Evolutionary conservation across 805 yeast species (phyloP).

Genomic region (Cyberlindnera americana): DNA sequence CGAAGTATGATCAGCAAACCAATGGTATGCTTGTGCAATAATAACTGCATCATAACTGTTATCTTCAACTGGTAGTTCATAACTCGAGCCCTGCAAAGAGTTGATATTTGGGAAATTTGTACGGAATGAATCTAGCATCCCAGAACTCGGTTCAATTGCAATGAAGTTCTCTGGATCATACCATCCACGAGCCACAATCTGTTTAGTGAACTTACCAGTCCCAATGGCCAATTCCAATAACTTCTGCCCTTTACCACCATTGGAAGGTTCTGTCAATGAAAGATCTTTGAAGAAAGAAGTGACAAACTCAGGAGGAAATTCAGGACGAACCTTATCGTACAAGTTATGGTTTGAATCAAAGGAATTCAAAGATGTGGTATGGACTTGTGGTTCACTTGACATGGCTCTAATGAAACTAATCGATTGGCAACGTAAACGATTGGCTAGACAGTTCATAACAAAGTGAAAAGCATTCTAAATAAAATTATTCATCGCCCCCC

Average conservation of each 20-base stretch:
- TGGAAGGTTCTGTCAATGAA: conserved; percentile 24
- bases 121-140: conserved; percentile 49
- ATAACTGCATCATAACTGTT: conserved; percentile 45
- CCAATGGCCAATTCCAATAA: conserved; percentile 57
- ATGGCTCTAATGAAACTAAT: not conserved
- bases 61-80: conserved; percentile 43
- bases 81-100: conserved; percentile 39
- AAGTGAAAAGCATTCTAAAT: too few relatives aligned
- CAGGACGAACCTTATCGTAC: conserved; percentile 52
- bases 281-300: conserved; percentile 39
- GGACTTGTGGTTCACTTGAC: conserved; percentile 1
- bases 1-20: conserved; percentile 54
- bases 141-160: conserved; percentile 54
- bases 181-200: conserved; percentile 40
- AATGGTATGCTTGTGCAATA: conserved; percentile 62
- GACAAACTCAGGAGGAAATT: conserved; percentile 41
- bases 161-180: conserved; percentile 28
- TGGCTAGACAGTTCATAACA: not conserved
- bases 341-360: conserved; percentile 49
- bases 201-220: conserved; percentile 58
- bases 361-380: conserved; percentile 42
- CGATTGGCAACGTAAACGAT: not conserved
- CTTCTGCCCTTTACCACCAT: conserved; percentile 21
- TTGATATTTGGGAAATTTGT: conserved; percentile 43
- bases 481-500: too few relatives aligned